Conservation (phyloP, 768 basidiomycete genomes). For the Omphalotus guepiniiformis region DNA sequence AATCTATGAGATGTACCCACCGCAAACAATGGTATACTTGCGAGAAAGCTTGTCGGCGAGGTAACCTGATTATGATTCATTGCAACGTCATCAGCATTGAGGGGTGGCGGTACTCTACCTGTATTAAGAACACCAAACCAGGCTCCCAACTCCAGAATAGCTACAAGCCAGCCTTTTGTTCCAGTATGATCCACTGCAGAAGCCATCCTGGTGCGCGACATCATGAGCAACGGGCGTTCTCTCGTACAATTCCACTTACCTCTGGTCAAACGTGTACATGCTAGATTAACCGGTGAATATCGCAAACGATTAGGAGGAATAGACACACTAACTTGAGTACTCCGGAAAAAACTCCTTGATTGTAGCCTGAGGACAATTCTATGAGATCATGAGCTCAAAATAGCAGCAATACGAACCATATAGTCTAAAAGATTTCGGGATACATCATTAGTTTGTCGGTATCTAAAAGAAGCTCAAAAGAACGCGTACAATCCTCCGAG, state of each 20-base stretch:
- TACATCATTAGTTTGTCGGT: slow-evolving; percentile 10
- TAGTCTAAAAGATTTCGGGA: slow-evolving; percentile 44
- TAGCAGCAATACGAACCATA: slow-evolving; percentile 42
- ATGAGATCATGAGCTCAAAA: slow-evolving; percentile 11
- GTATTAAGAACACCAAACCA: slow-evolving; percentile 74
- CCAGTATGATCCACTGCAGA: slow-evolving; percentile 45
- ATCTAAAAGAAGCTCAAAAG: neutral
- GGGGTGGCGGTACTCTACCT: too few species aligned
- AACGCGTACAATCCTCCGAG: slow-evolving; percentile 65
- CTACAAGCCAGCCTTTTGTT: slow-evolving; percentile 68
- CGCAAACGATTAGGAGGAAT: neutral
- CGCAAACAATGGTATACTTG: slow-evolving; percentile 65
- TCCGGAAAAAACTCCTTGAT: slow-evolving; percentile 76
- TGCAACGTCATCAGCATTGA: too few species aligned
- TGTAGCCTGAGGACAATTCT: slow-evolving; percentile 45
- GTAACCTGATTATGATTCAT: slow-evolving; percentile 44
- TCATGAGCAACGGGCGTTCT: slow-evolving; percentile 2
- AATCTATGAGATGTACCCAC: slow-evolving; percentile 24
- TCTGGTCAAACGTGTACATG: slow-evolving; percentile 47
- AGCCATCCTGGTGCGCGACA: slow-evolving; percentile 38
- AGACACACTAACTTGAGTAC: slow-evolving; percentile 53
- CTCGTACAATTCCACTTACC: slow-evolving; percentile 10
- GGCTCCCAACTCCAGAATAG: slow-evolving; percentile 72
- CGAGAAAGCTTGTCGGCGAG: slow-evolving; percentile 70
- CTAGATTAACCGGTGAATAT: slow-evolving; percentile 18